Evolutionary conservation across 805 yeast genomes (phyloP), one percentile per base, ranked within the genome.

Genomic region (Ogataea sp.): DNA sequence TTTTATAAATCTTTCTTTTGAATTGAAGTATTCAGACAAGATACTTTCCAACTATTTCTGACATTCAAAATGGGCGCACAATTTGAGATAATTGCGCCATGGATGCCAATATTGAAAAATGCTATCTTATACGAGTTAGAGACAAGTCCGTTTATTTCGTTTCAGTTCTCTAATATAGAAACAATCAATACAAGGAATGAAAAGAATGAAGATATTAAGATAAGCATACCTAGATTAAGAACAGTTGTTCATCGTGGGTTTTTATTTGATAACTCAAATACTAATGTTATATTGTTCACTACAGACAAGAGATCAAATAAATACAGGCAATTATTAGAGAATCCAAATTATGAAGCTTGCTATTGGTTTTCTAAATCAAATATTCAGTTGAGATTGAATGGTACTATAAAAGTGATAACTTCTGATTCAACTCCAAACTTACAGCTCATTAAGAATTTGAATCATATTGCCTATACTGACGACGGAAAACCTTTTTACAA

Each of bases 231-330:
- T 3, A 70, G 67, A 38, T 80, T 77, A 36, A 63, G 95, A 47
- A 80, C 93, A 0, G 73, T 85, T 43, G 75, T 84, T 4, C 75
- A 67, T 47, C 68, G 95, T 36, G 93, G 88, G 8, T 86, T 83
- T 58, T 62, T 86, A 37, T 86, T 85, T 53, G 69, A 75, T 51
- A 85, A 83, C 52, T 70, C 70, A 45, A 67, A 72, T 41, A 79
- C 81, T 20, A 85, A 83, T 51, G 74, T 82, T 11, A 56, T 85
- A 38, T 70, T 84, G 1, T 77, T 82, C 49, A 72, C 81, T 32
- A 80, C 93, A 1, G 95, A 86, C 58, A 67, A 69, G 51, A 65
- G 95, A 57, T 77, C 80, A 67, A 63, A 64, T 37, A 86, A 86
- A 58, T 70, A 68, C 50, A 59, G 61, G 13, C 83, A 83, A 49